Conservation (phyloP, 1,139 yeast species). For the Suhomyces atakaporum region DNA sequence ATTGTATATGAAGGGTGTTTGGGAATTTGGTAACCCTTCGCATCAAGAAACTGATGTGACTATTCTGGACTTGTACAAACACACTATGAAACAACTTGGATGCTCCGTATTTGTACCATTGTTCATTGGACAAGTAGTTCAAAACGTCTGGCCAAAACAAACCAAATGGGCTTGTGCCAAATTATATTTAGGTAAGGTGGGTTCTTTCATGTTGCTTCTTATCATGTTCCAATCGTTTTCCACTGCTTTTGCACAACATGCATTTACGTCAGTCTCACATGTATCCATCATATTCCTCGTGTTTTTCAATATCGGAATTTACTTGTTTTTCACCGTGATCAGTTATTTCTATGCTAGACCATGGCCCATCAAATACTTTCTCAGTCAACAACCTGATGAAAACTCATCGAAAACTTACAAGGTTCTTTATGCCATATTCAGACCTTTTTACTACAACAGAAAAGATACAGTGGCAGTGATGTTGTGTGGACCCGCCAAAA, state of each 20-base stretch:
- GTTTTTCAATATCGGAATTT: conserved; percentile 78
- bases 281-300: conserved; percentile 72
- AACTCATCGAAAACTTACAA: conserved; percentile 45
- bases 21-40: conserved; percentile 85
- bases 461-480: conserved; percentile 75
- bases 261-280: conserved; percentile 71
- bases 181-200: conserved; percentile 67
- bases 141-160: conserved; percentile 65
- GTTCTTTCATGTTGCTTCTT: conserved; percentile 73
- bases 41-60: conserved; percentile 46
- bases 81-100: conserved; percentile 86
- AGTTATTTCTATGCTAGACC: conserved; percentile 67
- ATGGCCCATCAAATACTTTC: conserved; percentile 44
- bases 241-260: conserved; percentile 81
- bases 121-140: conserved; percentile 84
- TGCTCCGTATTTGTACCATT: conserved; percentile 80
- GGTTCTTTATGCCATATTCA: conserved; percentile 41
- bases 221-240: conserved; percentile 86
- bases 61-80: conserved; percentile 60
- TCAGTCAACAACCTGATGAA: conserved; percentile 49
- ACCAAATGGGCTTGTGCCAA: conserved; percentile 61
- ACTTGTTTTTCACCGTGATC: conserved; percentile 68
- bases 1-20: conserved; percentile 59
- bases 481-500: conserved; percentile 91
- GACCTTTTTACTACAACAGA: conserved; percentile 70